Evolutionary conservation across 1,284 basidiomycete genomes (phyloP).

Genomic region (Mycena citricolor): DNA sequence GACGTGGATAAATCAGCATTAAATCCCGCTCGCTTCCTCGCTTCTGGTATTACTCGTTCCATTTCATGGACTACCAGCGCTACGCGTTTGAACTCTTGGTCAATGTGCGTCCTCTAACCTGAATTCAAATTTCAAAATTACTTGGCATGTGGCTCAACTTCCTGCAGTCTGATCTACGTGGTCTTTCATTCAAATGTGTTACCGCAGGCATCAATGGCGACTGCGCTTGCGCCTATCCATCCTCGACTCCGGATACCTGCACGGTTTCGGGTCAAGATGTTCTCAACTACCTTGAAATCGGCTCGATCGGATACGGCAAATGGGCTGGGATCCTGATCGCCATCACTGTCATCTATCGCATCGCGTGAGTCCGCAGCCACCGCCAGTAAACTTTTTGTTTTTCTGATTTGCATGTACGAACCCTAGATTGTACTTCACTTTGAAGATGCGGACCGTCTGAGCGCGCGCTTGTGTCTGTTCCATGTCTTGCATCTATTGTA

Average conservation of each 20-base stretch:
- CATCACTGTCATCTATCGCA: slow-evolving; percentile 37
- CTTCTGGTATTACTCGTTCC: slow-evolving; percentile 61
- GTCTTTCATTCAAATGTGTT: slow-evolving; percentile 46
- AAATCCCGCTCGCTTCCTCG: slow-evolving; percentile 50
- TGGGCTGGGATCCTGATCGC: slow-evolving; percentile 38
- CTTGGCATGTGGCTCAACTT: slow-evolving; percentile 32
- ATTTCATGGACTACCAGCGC: slow-evolving; percentile 51
- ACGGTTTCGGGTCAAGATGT: slow-evolving; percentile 42
- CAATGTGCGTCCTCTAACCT: slow-evolving; percentile 29
- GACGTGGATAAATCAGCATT: slow-evolving; percentile 35
- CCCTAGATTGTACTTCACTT: slow-evolving; percentile 7
- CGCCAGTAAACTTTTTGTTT: neutral
- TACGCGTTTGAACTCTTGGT: slow-evolving; percentile 46
- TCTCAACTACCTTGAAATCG: slow-evolving; percentile 38
- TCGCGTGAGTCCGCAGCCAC: slow-evolving; percentile 28
- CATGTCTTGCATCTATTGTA: no score
- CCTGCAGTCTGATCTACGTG: slow-evolving; percentile 49
- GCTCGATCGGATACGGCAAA: slow-evolving; percentile 34
- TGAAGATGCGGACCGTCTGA: slow-evolving; percentile 1
- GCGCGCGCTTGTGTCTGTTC: neutral
- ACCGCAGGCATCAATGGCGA: slow-evolving; percentile 27
- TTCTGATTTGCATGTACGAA: neutral
- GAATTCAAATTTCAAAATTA: neutral
- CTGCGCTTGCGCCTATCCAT: slow-evolving; percentile 40
- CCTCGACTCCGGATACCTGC: slow-evolving; percentile 36